Evolutionary conservation across 495 filamentous ascomycete species (phyloP).

Genomic region (Aspergillus biplanus): DNA sequence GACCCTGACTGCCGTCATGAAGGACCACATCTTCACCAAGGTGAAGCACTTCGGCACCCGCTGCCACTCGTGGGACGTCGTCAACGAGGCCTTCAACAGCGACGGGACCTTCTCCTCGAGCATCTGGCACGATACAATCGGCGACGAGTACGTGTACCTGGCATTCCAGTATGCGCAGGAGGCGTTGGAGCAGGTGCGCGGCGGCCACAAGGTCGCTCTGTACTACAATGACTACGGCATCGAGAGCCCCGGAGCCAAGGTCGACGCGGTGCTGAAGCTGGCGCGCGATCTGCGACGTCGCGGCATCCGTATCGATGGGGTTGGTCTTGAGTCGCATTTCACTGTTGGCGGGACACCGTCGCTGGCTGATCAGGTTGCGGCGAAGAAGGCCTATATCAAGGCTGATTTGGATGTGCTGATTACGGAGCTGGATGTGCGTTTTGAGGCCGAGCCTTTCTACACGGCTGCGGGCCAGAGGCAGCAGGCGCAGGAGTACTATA

Average conservation of each 20-base stretch:
- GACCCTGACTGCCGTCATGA: constrained; percentile 47
- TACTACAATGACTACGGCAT: constrained; percentile 73
- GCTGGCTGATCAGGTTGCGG: constrained; percentile 37
- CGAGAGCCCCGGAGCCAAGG: constrained; percentile 57
- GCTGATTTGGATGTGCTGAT: constrained; percentile 61
- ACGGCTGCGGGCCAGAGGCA: constrained; percentile 41
- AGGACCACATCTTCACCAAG: constrained; percentile 47
- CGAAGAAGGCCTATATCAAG: constrained; percentile 47
- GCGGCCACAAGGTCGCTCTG: constrained; percentile 52
- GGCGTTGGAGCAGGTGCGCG: constrained; percentile 29
- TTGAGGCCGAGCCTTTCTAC: constrained; percentile 34
- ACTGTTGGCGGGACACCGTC: constrained; percentile 54
- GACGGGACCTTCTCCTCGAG: constrained; percentile 40
- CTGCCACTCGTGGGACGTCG: constrained; percentile 55
- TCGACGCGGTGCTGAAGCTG: constrained; percentile 45
- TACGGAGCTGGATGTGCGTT: constrained; percentile 65
- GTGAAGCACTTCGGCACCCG: constrained; percentile 49
- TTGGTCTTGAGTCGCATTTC: constrained; percentile 64
- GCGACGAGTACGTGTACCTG: constrained; percentile 31
- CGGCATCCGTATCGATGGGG: constrained; percentile 60
- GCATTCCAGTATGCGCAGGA: constrained; percentile 53
- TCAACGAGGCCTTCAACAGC: constrained; percentile 56
- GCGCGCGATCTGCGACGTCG: constrained; percentile 50
- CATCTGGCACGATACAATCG: constrained; percentile 32
- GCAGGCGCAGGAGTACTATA: constrained; percentile 59